These are phyloP conservation scores for Apiosordaria backusii DNA, from an alignment of 495 filamentous ascomycete genomes.

Conservation along the genomic window DNA sequence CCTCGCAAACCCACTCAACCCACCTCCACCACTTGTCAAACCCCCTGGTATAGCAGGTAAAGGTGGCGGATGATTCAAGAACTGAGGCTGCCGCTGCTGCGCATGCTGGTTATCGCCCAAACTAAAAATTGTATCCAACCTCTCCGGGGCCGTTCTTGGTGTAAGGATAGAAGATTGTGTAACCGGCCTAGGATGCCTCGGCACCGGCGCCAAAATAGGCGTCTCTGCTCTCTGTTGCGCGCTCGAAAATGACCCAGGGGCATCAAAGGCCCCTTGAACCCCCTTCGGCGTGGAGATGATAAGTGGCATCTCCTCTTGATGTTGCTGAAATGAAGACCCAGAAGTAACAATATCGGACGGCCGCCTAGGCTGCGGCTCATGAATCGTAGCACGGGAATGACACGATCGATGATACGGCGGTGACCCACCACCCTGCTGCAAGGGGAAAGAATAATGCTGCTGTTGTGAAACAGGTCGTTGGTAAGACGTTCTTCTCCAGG, in stretches of 20 bases:
- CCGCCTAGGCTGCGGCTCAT: slow-evolving; percentile 26
- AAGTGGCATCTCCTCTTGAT: slow-evolving; percentile 40
- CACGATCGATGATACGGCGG: slow-evolving; percentile 6
- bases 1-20: slow-evolving; percentile 8
- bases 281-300: slow-evolving; percentile 49
- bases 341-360: slow-evolving; percentile 19
- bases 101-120: slow-evolving; percentile 69
- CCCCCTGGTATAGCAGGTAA: slow-evolving; percentile 26
- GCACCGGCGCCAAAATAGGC: slow-evolving; percentile 41
- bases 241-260: slow-evolving; percentile 27
- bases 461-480: slow-evolving; percentile 28
- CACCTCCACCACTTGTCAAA: slow-evolving; percentile 20
- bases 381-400: slow-evolving; percentile 17
- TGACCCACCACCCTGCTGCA: slow-evolving; percentile 7
- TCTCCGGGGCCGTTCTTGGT: slow-evolving; percentile 50
- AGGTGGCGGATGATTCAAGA: slow-evolving; percentile 33
- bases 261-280: slow-evolving; percentile 44
- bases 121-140: slow-evolving; percentile 81
- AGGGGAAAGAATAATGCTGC: slow-evolving; percentile 26
- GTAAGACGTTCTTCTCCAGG: slow-evolving; percentile 20
- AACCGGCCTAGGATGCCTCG: slow-evolving; percentile 40
- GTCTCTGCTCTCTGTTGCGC: slow-evolving; percentile 25
- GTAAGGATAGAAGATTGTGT: slow-evolving; percentile 36
- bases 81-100: slow-evolving; percentile 5
- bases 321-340: slow-evolving; percentile 9